Conservation (phyloP, 352 stramenopile species). For the Thraustochytrium striatum region DNA sequence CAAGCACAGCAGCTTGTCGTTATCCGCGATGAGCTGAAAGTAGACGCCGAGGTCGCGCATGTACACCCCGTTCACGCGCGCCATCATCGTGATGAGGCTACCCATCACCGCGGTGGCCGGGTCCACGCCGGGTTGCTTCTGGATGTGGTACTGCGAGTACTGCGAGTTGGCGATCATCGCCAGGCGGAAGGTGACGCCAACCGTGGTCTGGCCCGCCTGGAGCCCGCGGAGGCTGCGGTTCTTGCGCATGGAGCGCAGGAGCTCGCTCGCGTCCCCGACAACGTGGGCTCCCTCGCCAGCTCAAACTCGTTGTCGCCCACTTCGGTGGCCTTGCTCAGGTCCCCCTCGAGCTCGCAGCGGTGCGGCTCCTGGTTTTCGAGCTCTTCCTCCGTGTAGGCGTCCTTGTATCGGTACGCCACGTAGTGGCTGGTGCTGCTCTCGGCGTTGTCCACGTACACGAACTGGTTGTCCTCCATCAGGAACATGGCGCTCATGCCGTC, state of each 20-base stretch:
- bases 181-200: constrained; percentile 43
- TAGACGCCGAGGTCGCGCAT: constrained; percentile 40
- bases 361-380: too few relatives aligned
- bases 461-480: not conserved
- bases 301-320: too few relatives aligned
- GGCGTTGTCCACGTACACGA: constrained; percentile 35
- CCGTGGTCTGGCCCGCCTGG: too few relatives aligned
- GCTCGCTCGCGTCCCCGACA: too few relatives aligned
- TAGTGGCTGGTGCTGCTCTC: not conserved
- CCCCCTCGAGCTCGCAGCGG: too few relatives aligned
- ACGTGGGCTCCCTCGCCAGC: too few relatives aligned
- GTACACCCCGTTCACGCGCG: constrained; percentile 46
- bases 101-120: not conserved
- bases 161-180: constrained; percentile 20
- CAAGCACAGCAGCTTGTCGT: constrained; percentile 31
- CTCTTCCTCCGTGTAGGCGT: too few relatives aligned
- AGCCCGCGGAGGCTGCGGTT: too few relatives aligned
- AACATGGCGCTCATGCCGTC: constrained; percentile 17
- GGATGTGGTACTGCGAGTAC: constrained; percentile 5
- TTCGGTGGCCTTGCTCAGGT: too few relatives aligned
- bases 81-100: constrained; percentile 1
- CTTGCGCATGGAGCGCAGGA: too few relatives aligned
- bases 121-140: too few relatives aligned
- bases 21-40: constrained; percentile 24
- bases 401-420: constrained; percentile 12